Base-by-base conservation (phyloP, 2,329 filamentous ascomycete genomes). In the Cercospora beticola region DNA sequence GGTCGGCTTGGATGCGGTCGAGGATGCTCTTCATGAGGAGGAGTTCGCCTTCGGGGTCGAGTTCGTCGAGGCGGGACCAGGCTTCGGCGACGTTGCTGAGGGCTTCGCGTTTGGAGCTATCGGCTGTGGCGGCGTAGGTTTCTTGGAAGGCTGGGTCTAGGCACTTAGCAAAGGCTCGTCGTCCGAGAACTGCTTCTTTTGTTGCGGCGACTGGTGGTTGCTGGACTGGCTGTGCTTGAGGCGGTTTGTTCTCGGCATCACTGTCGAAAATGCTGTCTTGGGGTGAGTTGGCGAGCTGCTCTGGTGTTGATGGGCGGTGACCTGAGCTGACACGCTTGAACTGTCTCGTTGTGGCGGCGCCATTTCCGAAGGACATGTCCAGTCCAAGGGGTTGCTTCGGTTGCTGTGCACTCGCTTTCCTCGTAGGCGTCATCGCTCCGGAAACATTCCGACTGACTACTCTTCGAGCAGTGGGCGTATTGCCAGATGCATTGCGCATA, bases 351-450 rank as follows among this genome's bases (percentile, higher is more conserved):
- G 94, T 97, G 0, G 94, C 97, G 1, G 92, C 92, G 7, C 90
- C 91, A 79, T 98, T 98, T 62, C 94, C 95, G 81, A 96, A 98
- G 5, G 91, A 96, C 84, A 97, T 90, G 76, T 98, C 93, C 1
- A 95, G 87, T 65, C 93, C 93, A 1, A 97, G 85, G 0, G 94
- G 94, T 72, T 92, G 90, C 80, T 92, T 93, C 7, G 67, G 65
- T 18, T 73, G 73, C 58, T 78, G 76, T 33, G 78, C 76, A 68
- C 81, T 84, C 64, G 83, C 76, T 21, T 80, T 79, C 21, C 82
- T 80, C 36, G 82, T 79, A 3, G 83, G 84, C 2, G 81, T 80
- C 16, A 80, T 83, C 4, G 75, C 74, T 12, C 76, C 76, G 8
- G 78, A 80, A 3, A 74, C 73, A 64, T 78, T 75, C 43, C 78